Conservation (phyloP, 73 alveolate species). For the Paramecium tetraurelia region DNA sequence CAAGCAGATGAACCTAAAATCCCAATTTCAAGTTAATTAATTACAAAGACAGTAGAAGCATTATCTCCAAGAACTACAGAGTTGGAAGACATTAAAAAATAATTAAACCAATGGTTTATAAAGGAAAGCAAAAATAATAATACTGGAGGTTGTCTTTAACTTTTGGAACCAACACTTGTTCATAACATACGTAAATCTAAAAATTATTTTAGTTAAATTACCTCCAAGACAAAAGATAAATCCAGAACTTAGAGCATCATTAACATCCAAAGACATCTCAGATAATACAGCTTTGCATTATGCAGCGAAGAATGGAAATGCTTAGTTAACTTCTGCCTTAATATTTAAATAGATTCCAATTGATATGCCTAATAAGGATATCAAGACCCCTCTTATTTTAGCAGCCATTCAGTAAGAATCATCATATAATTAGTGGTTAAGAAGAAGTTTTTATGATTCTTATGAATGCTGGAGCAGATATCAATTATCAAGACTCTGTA, state of each 20-base stretch:
- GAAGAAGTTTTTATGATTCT: conserved; percentile 18
- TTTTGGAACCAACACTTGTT: conserved; percentile 27
- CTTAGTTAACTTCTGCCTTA: not conserved
- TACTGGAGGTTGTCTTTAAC: conserved; percentile 24
- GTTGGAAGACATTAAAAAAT: not conserved
- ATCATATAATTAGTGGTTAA: not conserved
- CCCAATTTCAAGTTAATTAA: not conserved
- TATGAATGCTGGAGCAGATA: conserved; percentile 30
- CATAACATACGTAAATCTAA: not conserved
- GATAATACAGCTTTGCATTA: not conserved
- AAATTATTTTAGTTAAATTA: not conserved
- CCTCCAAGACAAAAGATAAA: not conserved
- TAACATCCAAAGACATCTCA: not conserved
- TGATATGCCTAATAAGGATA: not conserved
- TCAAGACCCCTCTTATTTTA: not conserved
- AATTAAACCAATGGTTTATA: not conserved
- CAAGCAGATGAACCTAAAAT: conserved; percentile 1
- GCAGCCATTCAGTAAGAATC: not conserved
- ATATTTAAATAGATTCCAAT: not conserved
- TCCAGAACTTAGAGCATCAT: conserved; percentile 20
- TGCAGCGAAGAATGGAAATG: conserved; percentile 11
- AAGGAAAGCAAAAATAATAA: not conserved
- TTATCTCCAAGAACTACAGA: not conserved
- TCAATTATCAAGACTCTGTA: not conserved
- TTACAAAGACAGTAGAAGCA: not conserved